phyloP scores from a whole-genome alignment of 2,329 filamentous ascomycete species.

The Leptosphaerulina australis region DNA sequence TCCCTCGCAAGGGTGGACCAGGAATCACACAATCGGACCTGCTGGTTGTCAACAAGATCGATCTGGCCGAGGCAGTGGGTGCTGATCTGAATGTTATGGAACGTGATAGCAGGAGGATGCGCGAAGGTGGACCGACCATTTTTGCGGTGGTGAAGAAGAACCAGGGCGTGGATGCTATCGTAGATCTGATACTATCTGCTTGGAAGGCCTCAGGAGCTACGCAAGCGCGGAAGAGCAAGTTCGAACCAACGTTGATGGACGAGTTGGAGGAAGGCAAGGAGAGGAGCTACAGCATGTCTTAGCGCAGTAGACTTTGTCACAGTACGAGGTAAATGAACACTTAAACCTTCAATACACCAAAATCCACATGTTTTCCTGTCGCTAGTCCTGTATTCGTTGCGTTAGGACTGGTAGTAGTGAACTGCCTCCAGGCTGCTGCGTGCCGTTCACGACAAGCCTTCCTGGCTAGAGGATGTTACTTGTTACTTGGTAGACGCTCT shows the following conservation, averaged over 20 bases:
- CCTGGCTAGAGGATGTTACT: no score
- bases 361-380: not conserved
- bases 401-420: no score
- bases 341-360: no score
- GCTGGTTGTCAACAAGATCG: conserved; percentile 95
- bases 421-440: no score
- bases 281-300: conserved; percentile 18
- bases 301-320: not conserved
- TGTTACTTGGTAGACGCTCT: no score
- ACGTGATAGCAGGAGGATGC: conserved; percentile 87
- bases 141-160: conserved; percentile 97
- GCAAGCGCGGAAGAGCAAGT: conserved; percentile 45
- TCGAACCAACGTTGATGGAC: conserved; percentile 44
- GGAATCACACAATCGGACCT: conserved; percentile 97
- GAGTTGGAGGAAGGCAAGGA: conserved; percentile 24
- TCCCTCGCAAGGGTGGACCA: conserved; percentile 92
- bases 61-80: conserved; percentile 86
- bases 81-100: conserved; percentile 95
- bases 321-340: not conserved
- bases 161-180: conserved; percentile 82
- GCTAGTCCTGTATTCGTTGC: no score
- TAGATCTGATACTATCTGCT: conserved; percentile 84
- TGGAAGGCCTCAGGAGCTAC: conserved; percentile 87
- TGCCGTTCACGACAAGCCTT: no score
- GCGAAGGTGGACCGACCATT: conserved; percentile 92